These are phyloP conservation scores for Umbelopsis isabellina DNA, from an alignment of 192 early-diverging fungal species.

Conservation along the genomic window DNA sequence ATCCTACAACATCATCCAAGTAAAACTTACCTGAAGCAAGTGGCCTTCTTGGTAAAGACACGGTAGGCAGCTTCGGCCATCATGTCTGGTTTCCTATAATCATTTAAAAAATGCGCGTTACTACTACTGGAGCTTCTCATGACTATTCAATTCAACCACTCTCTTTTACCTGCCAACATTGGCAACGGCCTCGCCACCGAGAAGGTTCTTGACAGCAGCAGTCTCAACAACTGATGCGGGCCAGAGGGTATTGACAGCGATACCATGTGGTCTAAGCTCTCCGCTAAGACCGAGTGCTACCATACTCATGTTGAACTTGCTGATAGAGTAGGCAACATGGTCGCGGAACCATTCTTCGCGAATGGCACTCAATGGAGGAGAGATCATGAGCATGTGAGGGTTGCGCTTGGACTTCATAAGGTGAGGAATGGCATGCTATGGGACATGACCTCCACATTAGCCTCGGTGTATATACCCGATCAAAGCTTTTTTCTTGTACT, in stretches of 20 bases:
- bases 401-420: constrained; percentile 66
- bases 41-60: constrained; percentile 60
- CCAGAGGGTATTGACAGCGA: constrained; percentile 81
- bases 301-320: constrained; percentile 80
- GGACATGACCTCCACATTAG: neutral
- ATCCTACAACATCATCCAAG: neutral
- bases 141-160: neutral
- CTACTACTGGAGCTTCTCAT: neutral
- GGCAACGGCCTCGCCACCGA: constrained; percentile 20
- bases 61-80: constrained; percentile 76
- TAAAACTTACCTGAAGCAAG: constrained; percentile 46
- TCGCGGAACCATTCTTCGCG: constrained; percentile 69
- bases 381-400: constrained; percentile 76
- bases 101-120: neutral
- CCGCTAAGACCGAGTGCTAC: constrained; percentile 71
- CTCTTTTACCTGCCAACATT: constrained; percentile 7
- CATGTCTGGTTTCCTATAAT: constrained; percentile 54
- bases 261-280: constrained; percentile 65
- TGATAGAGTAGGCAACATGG: constrained; percentile 69
- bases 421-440: constrained; percentile 60
- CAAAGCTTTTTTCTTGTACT: neutral
- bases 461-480: too few species aligned
- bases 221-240: constrained; percentile 79
- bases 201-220: constrained; percentile 22
- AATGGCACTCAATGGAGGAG: constrained; percentile 68